Evolutionary conservation across 306 rosid species (phyloP).

Genomic region (Canavalia gladiata): DNA sequence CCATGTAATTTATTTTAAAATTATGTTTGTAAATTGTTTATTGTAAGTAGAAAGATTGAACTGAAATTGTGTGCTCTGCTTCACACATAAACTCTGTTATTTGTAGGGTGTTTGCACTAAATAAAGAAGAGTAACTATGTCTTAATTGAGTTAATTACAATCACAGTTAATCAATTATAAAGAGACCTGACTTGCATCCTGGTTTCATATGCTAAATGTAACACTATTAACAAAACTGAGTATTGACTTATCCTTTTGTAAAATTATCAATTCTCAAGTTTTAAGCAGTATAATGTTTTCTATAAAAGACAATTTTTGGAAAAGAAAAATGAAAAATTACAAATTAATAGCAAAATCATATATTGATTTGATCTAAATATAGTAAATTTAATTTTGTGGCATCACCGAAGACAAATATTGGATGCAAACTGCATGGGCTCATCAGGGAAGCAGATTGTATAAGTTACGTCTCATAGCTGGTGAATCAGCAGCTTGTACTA

Average conservation of each 20-base stretch:
- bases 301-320: background rate
- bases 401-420: background rate
- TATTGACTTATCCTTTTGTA: background rate
- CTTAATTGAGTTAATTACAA: constrained; percentile 4
- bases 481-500: background rate
- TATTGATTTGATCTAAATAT: background rate
- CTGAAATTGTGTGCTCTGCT: constrained; percentile 1
- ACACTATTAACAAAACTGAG: background rate
- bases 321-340: background rate
- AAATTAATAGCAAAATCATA: background rate
- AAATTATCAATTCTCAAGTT: constrained; percentile 4
- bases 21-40: background rate
- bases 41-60: constrained; percentile 5
- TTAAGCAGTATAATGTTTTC: constrained; percentile 6
- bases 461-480: too few relatives aligned
- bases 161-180: background rate
- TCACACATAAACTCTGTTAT: background rate
- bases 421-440: background rate
- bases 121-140: background rate
- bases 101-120: constrained; percentile 5
- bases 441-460: background rate
- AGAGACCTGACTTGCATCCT: background rate
- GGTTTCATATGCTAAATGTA: background rate
- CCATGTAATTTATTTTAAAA: constrained; percentile 25
- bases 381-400: constrained; percentile 15